A percentile compares a stretch with the other conserved stretches of the same genome.
phyloP scores from a whole-genome alignment of 768 basidiomycete species.

The Amanita muscaria region DNA sequence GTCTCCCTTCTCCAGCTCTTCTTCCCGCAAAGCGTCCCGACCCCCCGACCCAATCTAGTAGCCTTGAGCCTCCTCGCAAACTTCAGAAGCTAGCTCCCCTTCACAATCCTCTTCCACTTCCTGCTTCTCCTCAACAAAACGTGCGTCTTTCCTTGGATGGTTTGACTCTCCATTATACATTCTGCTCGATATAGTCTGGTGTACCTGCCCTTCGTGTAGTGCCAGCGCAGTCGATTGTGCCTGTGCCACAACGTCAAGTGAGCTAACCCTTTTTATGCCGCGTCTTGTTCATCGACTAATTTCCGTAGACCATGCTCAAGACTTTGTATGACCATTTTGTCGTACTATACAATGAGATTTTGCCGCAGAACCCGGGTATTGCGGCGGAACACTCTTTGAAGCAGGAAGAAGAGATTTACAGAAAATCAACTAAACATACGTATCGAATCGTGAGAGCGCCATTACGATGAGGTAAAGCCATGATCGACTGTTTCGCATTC shows the following conservation, averaged over 20 bases:
- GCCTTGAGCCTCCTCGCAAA: slow-evolving; percentile 56
- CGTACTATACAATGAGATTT: slow-evolving; percentile 53
- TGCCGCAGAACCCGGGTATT: slow-evolving; percentile 45
- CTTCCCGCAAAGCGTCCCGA: slow-evolving; percentile 48
- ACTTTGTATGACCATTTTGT: slow-evolving; percentile 64
- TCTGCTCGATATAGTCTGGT: slow-evolving; percentile 33
- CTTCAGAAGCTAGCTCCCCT: slow-evolving; percentile 42
- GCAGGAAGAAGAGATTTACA: slow-evolving; percentile 78
- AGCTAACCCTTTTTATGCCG: slow-evolving; percentile 11
- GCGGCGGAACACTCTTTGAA: slow-evolving; percentile 72
- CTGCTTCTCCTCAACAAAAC: slow-evolving; percentile 29
- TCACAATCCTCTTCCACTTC: slow-evolving; percentile 34
- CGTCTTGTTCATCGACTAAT: slow-evolving; percentile 10
- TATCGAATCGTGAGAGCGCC: slow-evolving; percentile 64
- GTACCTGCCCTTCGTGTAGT: slow-evolving; percentile 58
- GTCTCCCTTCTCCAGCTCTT: slow-evolving; percentile 24
- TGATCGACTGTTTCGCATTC: slow-evolving; percentile 11
- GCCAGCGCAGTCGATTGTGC: slow-evolving; percentile 60
- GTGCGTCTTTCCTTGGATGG: slow-evolving; percentile 19
- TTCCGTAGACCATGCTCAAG: slow-evolving; percentile 59
- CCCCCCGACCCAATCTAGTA: slow-evolving; percentile 22
- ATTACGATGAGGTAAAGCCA: neutral
- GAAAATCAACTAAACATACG: slow-evolving; percentile 62
- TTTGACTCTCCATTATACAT: neutral
- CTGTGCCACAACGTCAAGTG: slow-evolving; percentile 70